These are phyloP conservation scores for Fusarium oxysporum DNA, from an alignment of 2,329 filamentous ascomycete species.

Conservation along the genomic window DNA sequence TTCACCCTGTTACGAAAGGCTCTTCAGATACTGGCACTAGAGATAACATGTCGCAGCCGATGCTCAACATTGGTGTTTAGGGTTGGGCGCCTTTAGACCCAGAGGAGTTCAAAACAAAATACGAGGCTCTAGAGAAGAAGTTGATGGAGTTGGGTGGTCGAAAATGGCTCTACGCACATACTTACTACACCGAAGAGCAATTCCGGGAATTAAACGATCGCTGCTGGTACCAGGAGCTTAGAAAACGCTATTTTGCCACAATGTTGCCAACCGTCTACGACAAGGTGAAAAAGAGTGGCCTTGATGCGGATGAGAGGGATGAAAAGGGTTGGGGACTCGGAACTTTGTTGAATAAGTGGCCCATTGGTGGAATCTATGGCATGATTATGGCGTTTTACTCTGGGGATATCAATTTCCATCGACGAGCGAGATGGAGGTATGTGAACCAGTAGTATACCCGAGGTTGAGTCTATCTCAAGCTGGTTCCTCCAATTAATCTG, in stretches of 20 bases:
- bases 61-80: constrained; percentile 77
- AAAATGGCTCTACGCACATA: constrained; percentile 86
- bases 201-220: constrained; percentile 72
- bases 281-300: constrained; percentile 68
- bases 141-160: constrained; percentile 74
- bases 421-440: constrained; percentile 24
- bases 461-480: rapidly evolving
- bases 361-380: constrained; percentile 35
- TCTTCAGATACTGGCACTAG: rapidly evolving
- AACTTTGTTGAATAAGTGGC: constrained; percentile 28
- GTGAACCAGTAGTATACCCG: neutral
- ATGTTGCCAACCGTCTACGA: constrained; percentile 72
- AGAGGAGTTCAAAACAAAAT: constrained; percentile 69
- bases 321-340: neutral
- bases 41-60: constrained; percentile 35
- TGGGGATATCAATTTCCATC: constrained; percentile 33
- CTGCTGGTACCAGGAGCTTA: constrained; percentile 67
- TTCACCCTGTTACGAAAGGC: constrained; percentile 23
- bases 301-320: constrained; percentile 26
- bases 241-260: constrained; percentile 68
- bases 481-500: too few relatives aligned
- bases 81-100: constrained; percentile 70
- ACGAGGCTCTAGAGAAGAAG: constrained; percentile 74
- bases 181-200: constrained; percentile 76
- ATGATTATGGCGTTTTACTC: constrained; percentile 36